Evolutionary conservation across 1,284 basidiomycete genomes (phyloP).

Genomic region (Cryptococcus sp.): DNA sequence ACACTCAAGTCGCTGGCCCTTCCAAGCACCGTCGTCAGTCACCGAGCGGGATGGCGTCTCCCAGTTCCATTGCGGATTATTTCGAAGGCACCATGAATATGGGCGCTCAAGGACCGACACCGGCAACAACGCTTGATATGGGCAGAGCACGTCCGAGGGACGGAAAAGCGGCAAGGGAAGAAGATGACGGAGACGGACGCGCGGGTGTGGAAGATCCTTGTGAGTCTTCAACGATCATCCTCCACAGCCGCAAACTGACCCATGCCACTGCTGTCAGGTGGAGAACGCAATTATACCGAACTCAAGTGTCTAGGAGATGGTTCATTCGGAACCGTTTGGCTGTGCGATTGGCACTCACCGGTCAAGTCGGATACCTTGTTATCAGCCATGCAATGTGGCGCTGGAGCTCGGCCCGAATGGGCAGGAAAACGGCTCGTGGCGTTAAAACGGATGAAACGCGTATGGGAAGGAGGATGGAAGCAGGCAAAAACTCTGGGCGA

Average conservation of each 20-base stretch:
- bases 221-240: constrained; percentile 21
- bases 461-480: constrained; percentile 95
- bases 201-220: constrained; percentile 47
- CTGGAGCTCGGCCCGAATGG: constrained; percentile 85
- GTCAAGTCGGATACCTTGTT: constrained; percentile 82
- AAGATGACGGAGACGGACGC: constrained; percentile 39
- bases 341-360: constrained; percentile 98
- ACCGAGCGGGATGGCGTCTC: neutral
- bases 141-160: neutral
- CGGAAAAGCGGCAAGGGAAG: constrained; percentile 2
- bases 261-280: constrained; percentile 21
- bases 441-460: constrained; percentile 97
- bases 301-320: constrained; percentile 92
- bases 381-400: constrained; percentile 84
- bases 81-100: neutral
- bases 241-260: no score
- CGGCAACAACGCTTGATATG: neutral
- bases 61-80: neutral
- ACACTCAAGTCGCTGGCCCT: constrained; percentile 14
- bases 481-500: constrained; percentile 95
- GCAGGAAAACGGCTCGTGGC: constrained; percentile 92
- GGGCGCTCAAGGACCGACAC: no score
- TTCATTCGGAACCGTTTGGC: constrained; percentile 95
- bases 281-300: constrained; percentile 56
- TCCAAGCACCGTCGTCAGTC: constrained; percentile 11